These are phyloP conservation scores for Rhodosporidiobolus sp. DNA, from an alignment of 768 basidiomycete genomes.

Conservation along the genomic window DNA sequence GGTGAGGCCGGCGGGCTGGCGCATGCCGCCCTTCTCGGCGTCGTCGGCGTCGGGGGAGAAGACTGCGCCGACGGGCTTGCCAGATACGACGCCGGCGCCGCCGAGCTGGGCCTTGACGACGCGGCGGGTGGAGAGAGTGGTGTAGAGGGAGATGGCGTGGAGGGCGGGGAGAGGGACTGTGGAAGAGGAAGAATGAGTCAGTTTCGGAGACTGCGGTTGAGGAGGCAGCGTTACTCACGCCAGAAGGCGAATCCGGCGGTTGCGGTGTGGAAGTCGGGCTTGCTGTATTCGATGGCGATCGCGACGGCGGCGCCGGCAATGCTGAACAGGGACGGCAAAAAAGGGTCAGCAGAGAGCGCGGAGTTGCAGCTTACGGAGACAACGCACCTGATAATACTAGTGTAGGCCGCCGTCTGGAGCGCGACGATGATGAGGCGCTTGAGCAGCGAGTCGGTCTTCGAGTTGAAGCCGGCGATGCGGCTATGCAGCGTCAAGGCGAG, in stretches of 20 bases:
- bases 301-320: slow-evolving; percentile 6
- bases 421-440: slow-evolving; percentile 11
- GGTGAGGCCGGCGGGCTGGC: no score
- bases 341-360: no score
- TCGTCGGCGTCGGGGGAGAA: neutral
- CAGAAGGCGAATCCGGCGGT: neutral
- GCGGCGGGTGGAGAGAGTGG: slow-evolving; percentile 10
- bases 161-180: slow-evolving; percentile 22
- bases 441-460: slow-evolving; percentile 6
- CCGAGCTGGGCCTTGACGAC: slow-evolving; percentile 4
- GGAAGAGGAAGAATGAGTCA: no score
- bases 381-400: neutral
- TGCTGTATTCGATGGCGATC: neutral
- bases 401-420: slow-evolving; percentile 18
- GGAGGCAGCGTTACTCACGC: neutral
- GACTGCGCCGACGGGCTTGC: neutral
- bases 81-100: neutral
- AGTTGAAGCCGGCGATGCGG: slow-evolving; percentile 24
- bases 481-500: slow-evolving; percentile 15
- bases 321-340: neutral
- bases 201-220: neutral
- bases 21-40: no score
- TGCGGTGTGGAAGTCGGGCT: neutral
- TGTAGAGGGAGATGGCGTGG: slow-evolving; percentile 30
- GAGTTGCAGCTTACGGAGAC: no score